phyloP scores from a whole-genome alignment of 208 protist species.

The Crithidia fasciculata region DNA sequence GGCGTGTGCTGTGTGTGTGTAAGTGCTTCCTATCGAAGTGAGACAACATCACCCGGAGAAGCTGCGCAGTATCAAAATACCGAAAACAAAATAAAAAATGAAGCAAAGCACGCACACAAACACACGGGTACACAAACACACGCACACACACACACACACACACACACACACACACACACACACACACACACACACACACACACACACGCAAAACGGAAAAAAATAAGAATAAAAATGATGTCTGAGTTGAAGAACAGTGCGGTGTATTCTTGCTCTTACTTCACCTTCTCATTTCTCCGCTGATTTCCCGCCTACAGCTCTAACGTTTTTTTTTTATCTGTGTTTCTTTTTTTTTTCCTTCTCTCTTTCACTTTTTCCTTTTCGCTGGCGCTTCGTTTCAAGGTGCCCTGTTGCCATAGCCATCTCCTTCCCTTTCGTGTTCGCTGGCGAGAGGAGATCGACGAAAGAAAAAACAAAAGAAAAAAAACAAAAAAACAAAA shows the following conservation, averaged over 20 bases:
- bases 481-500: not conserved
- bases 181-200: not conserved
- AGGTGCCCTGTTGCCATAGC: not conserved
- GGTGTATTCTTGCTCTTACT: not conserved
- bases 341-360: slow-evolving; percentile 9
- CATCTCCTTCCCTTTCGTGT: not conserved
- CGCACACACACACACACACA: not conserved
- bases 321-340: slow-evolving; percentile 10
- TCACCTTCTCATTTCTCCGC: not conserved
- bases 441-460: slow-evolving; percentile 1
- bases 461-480: not conserved
- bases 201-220: not conserved
- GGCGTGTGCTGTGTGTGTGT: not conserved
- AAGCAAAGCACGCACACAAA: not conserved
- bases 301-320: slow-evolving; percentile 12
- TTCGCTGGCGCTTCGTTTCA: not conserved
- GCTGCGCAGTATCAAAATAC: not conserved
- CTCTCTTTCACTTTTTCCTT: not conserved
- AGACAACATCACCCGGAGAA: not conserved
- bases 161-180: not conserved
- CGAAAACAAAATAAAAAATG: not conserved
- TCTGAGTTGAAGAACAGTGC: no score
- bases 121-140: not conserved
- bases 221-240: not conserved
- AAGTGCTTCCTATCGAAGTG: slow-evolving; percentile 3